Percentiles rank a stretch among this genome's conserved stretches.
Conservation (phyloP, 192 early-diverging fungal species). For the Umbelopsis vinacea region DNA sequence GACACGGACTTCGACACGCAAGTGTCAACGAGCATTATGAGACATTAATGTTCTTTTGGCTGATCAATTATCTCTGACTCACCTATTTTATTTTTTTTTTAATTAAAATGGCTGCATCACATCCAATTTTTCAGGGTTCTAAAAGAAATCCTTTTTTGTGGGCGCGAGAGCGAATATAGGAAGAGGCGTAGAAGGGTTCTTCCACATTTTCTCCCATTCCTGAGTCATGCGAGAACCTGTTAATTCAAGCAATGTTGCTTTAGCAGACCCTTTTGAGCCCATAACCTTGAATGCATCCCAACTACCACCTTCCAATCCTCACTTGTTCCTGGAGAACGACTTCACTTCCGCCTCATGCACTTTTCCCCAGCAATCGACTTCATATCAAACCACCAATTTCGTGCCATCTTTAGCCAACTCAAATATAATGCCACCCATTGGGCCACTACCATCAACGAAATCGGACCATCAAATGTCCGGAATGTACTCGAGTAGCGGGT, state of each 20-base stretch:
- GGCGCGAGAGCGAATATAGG: not conserved
- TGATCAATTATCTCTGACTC: slow-evolving; percentile 58
- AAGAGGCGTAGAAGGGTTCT: not conserved
- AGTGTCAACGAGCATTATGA: slow-evolving; percentile 80
- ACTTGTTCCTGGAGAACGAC: not conserved
- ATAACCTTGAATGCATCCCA: not conserved
- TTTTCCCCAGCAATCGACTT: not conserved
- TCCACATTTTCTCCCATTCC: not conserved
- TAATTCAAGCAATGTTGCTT: not conserved
- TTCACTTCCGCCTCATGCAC: not conserved
- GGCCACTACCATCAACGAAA: slow-evolving; percentile 5
- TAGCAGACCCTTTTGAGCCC: not conserved
- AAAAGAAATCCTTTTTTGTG: not conserved
- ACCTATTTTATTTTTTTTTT: slow-evolving; percentile 4
- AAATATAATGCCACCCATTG: not conserved
- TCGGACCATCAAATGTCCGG: not conserved
- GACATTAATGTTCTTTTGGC: slow-evolving; percentile 67
- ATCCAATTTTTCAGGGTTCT: not conserved
- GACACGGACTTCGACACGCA: slow-evolving; percentile 69
- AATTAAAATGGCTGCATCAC: not conserved
- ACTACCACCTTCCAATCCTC: not conserved
- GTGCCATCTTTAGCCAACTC: not conserved
- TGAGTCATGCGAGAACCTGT: not conserved
- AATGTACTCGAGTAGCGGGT: slow-evolving; percentile 38
- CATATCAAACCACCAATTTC: not conserved